A percentile compares a stretch with the other conserved stretches of the same genome.
Conservation (phyloP, 2,329 filamentous ascomycete species). For the Akanthomyces lecanii region DNA sequence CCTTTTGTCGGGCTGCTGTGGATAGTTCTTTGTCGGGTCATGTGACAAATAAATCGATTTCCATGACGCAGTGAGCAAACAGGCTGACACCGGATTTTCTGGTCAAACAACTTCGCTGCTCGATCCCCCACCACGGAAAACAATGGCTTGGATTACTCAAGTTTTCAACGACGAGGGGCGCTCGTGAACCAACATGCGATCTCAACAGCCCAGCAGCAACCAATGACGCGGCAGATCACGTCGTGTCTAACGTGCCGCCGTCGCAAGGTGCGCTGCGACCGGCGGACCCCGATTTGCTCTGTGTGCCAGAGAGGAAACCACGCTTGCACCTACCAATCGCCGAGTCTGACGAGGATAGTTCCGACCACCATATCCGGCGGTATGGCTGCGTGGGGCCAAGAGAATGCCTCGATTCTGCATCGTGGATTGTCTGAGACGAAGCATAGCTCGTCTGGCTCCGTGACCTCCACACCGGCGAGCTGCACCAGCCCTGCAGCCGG, state of each 20-base stretch:
- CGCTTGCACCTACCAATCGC: not conserved
- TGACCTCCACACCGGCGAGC: not conserved
- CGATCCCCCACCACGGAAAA: too few relatives aligned
- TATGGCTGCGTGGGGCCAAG: not conserved
- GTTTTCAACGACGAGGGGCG: too few relatives aligned
- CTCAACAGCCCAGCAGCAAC: not conserved
- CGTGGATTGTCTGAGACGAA: not conserved
- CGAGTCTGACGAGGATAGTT: not conserved
- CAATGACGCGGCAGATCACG: not conserved
- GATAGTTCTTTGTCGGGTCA: too few relatives aligned
- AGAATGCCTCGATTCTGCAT: not conserved
- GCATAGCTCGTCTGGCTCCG: not conserved
- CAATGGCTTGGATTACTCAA: not conserved
- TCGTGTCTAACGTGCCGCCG: not conserved
- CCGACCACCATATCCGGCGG: not conserved
- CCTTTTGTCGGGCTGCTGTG: too few relatives aligned
- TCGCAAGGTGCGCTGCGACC: constrained; percentile 1
- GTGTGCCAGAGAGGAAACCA: not conserved
- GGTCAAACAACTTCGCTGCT: too few relatives aligned
- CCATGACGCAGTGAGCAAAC: too few relatives aligned
- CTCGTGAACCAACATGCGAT: not conserved
- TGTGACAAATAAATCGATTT: too few relatives aligned
- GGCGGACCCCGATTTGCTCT: not conserved
- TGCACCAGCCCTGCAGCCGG: not conserved
- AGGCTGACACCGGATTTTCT: too few relatives aligned